Percentiles rank a stretch among this genome's conserved stretches.
Evolutionary conservation across 2,329 filamentous ascomycete species (phyloP).

Genomic region (Trichophyton simii): DNA sequence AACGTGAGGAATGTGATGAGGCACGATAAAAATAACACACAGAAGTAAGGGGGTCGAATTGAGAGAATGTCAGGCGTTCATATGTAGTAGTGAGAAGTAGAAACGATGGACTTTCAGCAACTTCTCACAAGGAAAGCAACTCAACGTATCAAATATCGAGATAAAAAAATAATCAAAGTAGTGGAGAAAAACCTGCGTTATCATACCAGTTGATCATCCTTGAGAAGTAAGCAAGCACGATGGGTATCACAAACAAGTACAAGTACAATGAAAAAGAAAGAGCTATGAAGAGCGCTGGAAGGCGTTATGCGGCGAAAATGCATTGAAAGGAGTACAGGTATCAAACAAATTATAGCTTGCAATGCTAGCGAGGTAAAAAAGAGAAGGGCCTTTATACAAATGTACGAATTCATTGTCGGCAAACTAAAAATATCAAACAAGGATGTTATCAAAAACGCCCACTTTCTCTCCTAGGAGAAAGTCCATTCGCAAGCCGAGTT

Average conservation of each 20-base stretch:
- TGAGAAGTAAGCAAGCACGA: not conserved
- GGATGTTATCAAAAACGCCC: slow-evolving; percentile 17
- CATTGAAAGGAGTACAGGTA: not conserved
- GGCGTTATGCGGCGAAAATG: not conserved
- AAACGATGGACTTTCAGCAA: not conserved
- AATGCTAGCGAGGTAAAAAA: not conserved
- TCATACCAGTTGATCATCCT: not conserved
- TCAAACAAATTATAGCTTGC: not conserved
- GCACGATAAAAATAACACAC: not conserved
- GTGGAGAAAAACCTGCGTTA: not conserved
- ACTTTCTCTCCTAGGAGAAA: slow-evolving; percentile 18
- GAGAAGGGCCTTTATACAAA: not conserved
- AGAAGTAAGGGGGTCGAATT: not conserved
- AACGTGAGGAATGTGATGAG: not conserved
- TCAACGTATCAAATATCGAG: not conserved
- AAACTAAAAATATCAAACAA: not conserved
- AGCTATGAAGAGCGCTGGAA: not conserved
- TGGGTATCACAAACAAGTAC: not conserved
- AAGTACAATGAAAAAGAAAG: not conserved
- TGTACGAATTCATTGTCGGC: not conserved
- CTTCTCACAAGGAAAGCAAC: not conserved
- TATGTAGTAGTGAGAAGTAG: not conserved
- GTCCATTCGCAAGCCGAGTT: not conserved
- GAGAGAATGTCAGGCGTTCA: not conserved
- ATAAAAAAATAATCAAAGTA: not conserved